These are phyloP conservation scores for Withania somnifera DNA, from an alignment of 305 asterid genomes.

Conservation along the genomic window DNA sequence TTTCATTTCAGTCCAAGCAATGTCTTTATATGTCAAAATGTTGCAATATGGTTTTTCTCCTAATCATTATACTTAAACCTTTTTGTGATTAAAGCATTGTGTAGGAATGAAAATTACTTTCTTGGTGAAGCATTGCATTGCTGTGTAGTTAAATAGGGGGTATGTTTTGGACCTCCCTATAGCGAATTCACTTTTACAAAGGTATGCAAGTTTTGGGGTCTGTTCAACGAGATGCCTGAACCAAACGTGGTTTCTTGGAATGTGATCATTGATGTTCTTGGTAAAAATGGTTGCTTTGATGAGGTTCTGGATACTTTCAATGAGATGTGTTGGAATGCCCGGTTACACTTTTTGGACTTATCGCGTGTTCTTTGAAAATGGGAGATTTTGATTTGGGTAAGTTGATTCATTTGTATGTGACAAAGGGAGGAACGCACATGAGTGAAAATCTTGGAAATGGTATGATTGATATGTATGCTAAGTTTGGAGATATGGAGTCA, in stretches of 20 bases:
- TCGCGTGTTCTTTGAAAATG: slow-evolving; percentile 3
- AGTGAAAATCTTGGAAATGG: slow-evolving; percentile 10
- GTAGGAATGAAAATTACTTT: background rate
- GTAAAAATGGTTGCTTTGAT: background rate
- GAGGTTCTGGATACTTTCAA: background rate
- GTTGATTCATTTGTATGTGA: slow-evolving; percentile 3
- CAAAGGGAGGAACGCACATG: background rate
- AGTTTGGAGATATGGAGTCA: slow-evolving; percentile 15
- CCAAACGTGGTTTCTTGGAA: slow-evolving; percentile 22
- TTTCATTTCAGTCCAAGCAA: background rate
- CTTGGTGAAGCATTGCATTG: slow-evolving; percentile 4
- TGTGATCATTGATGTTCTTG: background rate
- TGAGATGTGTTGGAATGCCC: background rate
- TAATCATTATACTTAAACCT: slow-evolving; percentile 9
- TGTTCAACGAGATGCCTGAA: slow-evolving; percentile 17
- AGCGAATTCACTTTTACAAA: slow-evolving; percentile 10
- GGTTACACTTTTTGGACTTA: slow-evolving; percentile 3
- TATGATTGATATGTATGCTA: slow-evolving; percentile 15
- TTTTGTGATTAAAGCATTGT: slow-evolving; percentile 7
- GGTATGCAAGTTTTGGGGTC: slow-evolving; percentile 6
- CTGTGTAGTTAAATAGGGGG: slow-evolving; percentile 8
- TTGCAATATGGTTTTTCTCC: background rate
- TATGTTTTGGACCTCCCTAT: slow-evolving; percentile 10
- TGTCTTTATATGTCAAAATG: background rate
- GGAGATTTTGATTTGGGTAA: background rate